These are phyloP conservation scores for Mrakiaceae sp. DNA, from an alignment of 1,284 basidiomycete species.

Conservation along the genomic window DNA sequence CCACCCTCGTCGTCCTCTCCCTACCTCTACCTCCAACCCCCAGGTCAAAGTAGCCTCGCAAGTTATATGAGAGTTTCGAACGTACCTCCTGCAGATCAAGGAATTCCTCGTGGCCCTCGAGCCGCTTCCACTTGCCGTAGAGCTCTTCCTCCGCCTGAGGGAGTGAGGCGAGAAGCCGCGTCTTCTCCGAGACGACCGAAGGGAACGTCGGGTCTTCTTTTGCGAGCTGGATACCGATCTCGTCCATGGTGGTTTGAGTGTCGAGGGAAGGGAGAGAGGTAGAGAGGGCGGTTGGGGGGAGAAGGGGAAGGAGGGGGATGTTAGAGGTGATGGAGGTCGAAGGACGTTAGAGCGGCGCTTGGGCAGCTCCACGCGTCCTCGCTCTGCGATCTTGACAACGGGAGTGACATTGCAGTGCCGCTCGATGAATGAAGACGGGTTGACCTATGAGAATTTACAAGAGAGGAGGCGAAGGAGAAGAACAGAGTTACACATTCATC, in stretches of 20 bases:
- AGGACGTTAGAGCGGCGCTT: background rate
- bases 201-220: constrained; percentile 79
- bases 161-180: constrained; percentile 67
- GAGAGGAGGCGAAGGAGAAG: no score
- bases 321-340: background rate
- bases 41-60: background rate
- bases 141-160: constrained; percentile 73
- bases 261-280: background rate
- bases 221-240: constrained; percentile 57
- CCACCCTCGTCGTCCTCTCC: background rate
- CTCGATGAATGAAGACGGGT: no score
- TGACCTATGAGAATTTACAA: background rate
- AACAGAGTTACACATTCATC: no score
- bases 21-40: background rate
- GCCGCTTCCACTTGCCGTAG: constrained; percentile 90
- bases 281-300: background rate
- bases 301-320: background rate
- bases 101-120: constrained; percentile 83
- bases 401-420: no score
- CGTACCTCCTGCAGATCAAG: constrained; percentile 78
- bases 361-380: no score
- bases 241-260: constrained; percentile 32
- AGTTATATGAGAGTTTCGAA: background rate
- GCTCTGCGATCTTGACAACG: no score
- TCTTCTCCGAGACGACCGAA: constrained; percentile 75